A percentile compares a stretch with the other conserved stretches of the same genome.
These are phyloP conservation scores for Claviceps purpurea DNA, from an alignment of 2,329 filamentous ascomycete genomes.

Conservation along the genomic window DNA sequence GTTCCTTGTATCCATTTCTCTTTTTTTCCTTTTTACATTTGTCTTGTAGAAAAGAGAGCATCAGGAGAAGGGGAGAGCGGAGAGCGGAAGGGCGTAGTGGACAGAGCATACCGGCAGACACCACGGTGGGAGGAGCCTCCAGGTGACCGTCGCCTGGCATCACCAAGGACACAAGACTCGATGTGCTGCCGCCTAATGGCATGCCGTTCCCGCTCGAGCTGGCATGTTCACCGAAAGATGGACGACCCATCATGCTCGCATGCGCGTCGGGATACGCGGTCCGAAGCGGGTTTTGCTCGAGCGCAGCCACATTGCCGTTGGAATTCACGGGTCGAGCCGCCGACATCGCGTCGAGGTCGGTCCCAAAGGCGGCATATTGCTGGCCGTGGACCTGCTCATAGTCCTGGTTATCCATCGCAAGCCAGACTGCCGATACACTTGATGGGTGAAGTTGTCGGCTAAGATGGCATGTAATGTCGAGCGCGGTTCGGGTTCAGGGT, in stretches of 20 bases:
- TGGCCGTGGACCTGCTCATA: conserved; percentile 3
- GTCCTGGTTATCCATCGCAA: conserved; percentile 4
- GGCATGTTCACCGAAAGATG: conserved; percentile 14
- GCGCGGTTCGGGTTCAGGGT: not conserved
- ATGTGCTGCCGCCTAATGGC: conserved; percentile 14
- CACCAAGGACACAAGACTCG: conserved; percentile 19
- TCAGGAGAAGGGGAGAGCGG: not conserved
- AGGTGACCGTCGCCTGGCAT: conserved; percentile 15
- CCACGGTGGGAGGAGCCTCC: conserved; percentile 11
- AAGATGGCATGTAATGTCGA: not conserved
- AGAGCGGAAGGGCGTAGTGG: not conserved
- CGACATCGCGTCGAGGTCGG: not conserved
- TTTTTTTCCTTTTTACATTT: too few relatives aligned
- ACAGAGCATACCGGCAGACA: conserved; percentile 21
- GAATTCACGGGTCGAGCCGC: not conserved
- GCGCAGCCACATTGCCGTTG: conserved; percentile 3
- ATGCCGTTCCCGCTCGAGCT: conserved; percentile 12
- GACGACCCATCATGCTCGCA: conserved; percentile 12
- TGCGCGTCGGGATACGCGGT: conserved; percentile 7
- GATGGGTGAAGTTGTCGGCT: not conserved
- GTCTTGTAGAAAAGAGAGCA: too few relatives aligned
- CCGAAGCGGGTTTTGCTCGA: conserved; percentile 4
- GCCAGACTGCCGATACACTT: too few relatives aligned
- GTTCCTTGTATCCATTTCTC: too few relatives aligned
- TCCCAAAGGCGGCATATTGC: not conserved